Evolutionary conservation across 176 grass and related monocot species (phyloP).

Genomic region (Avena insularis): DNA sequence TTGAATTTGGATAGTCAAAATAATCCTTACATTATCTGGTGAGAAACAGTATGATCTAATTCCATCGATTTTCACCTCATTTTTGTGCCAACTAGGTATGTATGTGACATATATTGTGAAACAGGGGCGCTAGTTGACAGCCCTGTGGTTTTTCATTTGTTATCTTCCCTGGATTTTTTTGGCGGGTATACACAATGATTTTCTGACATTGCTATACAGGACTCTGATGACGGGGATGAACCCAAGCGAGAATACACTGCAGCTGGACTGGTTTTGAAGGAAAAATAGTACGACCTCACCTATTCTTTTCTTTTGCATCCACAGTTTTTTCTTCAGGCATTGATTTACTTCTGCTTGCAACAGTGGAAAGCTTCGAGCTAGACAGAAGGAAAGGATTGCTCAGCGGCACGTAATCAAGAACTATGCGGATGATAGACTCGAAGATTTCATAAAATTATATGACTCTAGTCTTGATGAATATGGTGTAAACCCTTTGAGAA

Average conservation of each 20-base stretch:
- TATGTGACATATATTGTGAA: not conserved
- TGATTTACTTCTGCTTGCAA: constrained; percentile 54
- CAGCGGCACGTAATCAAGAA: constrained; percentile 56
- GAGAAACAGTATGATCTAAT: constrained; percentile 1
- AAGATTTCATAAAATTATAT: constrained; percentile 52
- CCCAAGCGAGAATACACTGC: constrained; percentile 82
- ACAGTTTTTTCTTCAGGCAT: constrained; percentile 33
- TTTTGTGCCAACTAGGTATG: constrained; percentile 8
- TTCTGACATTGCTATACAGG: constrained; percentile 65
- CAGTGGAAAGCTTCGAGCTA: constrained; percentile 88
- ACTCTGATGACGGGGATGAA: constrained; percentile 80
- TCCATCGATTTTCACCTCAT: not conserved
- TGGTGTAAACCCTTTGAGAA: constrained; percentile 52
- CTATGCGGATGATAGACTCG: constrained; percentile 48
- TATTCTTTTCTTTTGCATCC: constrained; percentile 38
- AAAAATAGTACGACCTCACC: constrained; percentile 84
- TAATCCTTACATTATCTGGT: not conserved
- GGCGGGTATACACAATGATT: constrained; percentile 22
- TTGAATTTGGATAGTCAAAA: not conserved
- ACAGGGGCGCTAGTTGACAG: constrained; percentile 4
- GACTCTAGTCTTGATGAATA: constrained; percentile 48
- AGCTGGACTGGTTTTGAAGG: constrained; percentile 84
- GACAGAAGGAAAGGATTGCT: constrained; percentile 93
- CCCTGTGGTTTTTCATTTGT: constrained; percentile 11
- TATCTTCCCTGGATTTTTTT: not conserved